A percentile compares a stretch with the other conserved stretches of the same genome.
Evolutionary conservation across 179 eudicot species (phyloP).

Genomic region (Camellia oleifera): DNA sequence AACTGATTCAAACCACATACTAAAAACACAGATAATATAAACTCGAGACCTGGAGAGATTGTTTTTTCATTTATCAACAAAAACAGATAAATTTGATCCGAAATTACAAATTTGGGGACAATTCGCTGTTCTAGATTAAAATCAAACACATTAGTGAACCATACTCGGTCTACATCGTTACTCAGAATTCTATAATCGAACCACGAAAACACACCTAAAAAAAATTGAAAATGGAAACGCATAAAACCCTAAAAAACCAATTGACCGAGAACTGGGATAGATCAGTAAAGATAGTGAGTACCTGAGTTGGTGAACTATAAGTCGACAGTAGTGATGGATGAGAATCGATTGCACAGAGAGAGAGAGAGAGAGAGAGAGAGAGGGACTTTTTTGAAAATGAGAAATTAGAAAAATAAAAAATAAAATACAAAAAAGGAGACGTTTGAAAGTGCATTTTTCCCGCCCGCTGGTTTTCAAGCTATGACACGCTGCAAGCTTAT

Average conservation of each 20-base stretch:
- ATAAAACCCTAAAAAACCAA: neutral
- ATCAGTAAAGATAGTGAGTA: neutral
- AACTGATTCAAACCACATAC: neutral
- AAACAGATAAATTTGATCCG: neutral
- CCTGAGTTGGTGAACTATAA: neutral
- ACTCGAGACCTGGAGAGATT: neutral
- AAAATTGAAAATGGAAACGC: neutral
- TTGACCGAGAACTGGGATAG: neutral
- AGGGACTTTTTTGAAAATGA: too few relatives aligned
- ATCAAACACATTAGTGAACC: neutral
- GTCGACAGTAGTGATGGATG: neutral
- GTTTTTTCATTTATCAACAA: neutral
- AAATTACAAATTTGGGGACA: neutral
- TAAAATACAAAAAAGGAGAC: too few relatives aligned
- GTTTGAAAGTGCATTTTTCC: neutral
- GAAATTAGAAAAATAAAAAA: too few relatives aligned
- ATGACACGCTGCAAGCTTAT: too few relatives aligned
- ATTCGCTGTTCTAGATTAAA: neutral
- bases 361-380: neutral
- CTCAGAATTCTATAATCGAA: neutral
- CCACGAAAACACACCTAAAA: neutral
- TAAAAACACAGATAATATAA: neutral
- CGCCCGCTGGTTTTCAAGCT: neutral
- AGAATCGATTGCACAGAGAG: neutral
- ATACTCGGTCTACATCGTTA: neutral